phyloP scores from a whole-genome alignment of 148 eudicot species.

The Linanthus parryae region DNA sequence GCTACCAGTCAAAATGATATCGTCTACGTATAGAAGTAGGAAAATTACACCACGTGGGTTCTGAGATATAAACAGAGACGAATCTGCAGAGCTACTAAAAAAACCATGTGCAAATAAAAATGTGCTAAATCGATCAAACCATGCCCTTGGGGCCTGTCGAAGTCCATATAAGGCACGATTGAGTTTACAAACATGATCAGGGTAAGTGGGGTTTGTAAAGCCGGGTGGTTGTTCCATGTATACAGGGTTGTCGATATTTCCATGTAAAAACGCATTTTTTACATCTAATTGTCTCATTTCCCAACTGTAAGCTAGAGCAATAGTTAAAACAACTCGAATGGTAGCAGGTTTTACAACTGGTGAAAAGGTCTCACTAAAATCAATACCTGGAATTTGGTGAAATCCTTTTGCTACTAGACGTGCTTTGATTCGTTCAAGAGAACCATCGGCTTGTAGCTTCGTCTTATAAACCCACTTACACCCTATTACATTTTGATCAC shows the following conservation, averaged over 20 bases:
- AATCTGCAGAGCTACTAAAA: background rate
- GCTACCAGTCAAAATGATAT: too few relatives aligned
- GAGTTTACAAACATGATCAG: background rate
- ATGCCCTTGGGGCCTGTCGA: background rate
- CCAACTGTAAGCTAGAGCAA: background rate
- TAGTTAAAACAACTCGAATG: background rate
- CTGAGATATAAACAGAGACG: background rate
- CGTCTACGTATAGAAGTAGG: too few relatives aligned
- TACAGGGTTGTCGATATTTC: background rate
- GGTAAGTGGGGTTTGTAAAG: background rate
- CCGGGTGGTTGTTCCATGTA: slow-evolving; percentile 2
- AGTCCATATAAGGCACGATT: background rate
- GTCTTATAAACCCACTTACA: slow-evolving; percentile 12
- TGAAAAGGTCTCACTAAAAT: slow-evolving; percentile 17
- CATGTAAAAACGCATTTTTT: slow-evolving; percentile 13
- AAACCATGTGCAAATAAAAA: background rate
- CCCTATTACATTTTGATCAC: slow-evolving; percentile 10
- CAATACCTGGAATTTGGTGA: slow-evolving; percentile 12
- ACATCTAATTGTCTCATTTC: background rate
- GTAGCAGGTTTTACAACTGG: slow-evolving; percentile 15
- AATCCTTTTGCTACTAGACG: slow-evolving; percentile 15
- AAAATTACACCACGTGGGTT: too few relatives aligned
- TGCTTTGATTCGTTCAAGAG: slow-evolving; percentile 15
- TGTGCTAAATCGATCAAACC: background rate
- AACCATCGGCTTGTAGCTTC: slow-evolving; percentile 5